Base-by-base conservation (phyloP, 495 filamentous ascomycete genomes). In the Geoglossum glabrum region DNA sequence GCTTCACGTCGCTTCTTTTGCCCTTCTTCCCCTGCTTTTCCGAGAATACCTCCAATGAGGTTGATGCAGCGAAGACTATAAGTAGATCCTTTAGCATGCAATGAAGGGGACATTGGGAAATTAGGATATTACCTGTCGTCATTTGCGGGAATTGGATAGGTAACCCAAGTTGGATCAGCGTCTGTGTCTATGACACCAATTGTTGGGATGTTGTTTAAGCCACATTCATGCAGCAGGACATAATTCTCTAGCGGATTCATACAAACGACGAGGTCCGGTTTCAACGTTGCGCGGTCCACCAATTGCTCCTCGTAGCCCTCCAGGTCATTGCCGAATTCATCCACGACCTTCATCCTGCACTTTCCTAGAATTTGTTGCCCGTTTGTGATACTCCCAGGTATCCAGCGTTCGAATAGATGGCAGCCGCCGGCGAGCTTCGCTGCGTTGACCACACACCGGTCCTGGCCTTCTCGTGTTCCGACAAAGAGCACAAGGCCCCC, bases 111-210 rank as follows among this genome's bases (percentile, higher is more conserved):
- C 19, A 45, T n/a, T 4, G 19, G 28, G 36, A 54, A n/a, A 40
- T 7, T 15, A 28, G 43, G 26, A 17, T 55, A 19, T 45, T 65
- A 85, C 82, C 81, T 85, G 70, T 99, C 92, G 65, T 99, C 92
- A 66, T 99, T 99, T 21, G 87, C 85, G 5, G 92, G 92, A 62
- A 99, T 95, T 2, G 87, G 86, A 69, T 99, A 99, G 7, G 92
- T 99, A 31, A 97, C 87, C 75, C 86, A 87, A 0, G 86, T 87
- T 3, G 92, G 87, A 70, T 99, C 80, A 6, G 85, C 81, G 70
- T 99, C 83, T 0, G 92, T 96, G 72, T 99, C 92, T 55, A 97
- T 82, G 45, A 99, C 73, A 21, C 89, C 92, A 64, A 99, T 88
- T 0, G 93, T 99, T 9, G 92, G 92, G 56, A 99, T 84, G 65